phyloP scores from a whole-genome alignment of 768 basidiomycete genomes.

The Leccinum rimulosum region DNA sequence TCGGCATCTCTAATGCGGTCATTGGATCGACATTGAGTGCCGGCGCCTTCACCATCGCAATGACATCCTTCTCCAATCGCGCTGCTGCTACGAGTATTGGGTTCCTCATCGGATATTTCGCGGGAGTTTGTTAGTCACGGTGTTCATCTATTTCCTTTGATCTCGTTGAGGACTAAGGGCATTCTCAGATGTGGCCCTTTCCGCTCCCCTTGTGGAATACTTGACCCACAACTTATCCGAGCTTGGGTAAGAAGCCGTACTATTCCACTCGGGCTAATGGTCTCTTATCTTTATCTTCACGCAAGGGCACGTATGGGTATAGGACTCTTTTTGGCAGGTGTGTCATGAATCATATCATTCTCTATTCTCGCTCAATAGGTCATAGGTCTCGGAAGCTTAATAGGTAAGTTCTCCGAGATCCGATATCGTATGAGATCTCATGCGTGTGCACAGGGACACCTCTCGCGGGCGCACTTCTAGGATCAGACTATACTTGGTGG shows the following conservation, averaged over 20 bases:
- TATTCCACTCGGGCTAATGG: background rate
- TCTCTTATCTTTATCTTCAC: background rate
- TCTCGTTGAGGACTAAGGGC: background rate
- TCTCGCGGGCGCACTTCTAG: slow-evolving; percentile 53
- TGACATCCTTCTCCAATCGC: slow-evolving; percentile 37
- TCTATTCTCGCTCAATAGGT: background rate
- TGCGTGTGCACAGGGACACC: slow-evolving; percentile 43
- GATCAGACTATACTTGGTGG: slow-evolving; percentile 54
- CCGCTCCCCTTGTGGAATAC: slow-evolving; percentile 42
- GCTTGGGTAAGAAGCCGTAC: slow-evolving; percentile 37
- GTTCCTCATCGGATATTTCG: slow-evolving; percentile 47
- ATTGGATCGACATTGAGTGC: slow-evolving; percentile 35
- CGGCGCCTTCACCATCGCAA: slow-evolving; percentile 42
- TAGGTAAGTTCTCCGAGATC: slow-evolving; percentile 11
- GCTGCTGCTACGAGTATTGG: slow-evolving; percentile 38
- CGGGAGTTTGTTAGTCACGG: slow-evolving; percentile 38
- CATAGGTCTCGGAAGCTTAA: slow-evolving; percentile 26
- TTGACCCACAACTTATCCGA: slow-evolving; percentile 45
- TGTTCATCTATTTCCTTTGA: slow-evolving; percentile 1
- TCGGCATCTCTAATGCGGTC: slow-evolving; percentile 46
- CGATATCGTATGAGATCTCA: slow-evolving; percentile 18
- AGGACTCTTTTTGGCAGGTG: slow-evolving; percentile 46
- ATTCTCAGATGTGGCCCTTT: slow-evolving; percentile 35
- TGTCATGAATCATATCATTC: slow-evolving; percentile 7
- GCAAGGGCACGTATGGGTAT: slow-evolving; percentile 43